A percentile compares a stretch with the other conserved stretches of the same genome.
Evolutionary conservation across 2,329 filamentous ascomycete species (phyloP).

Genomic region (Venturia effusa): DNA sequence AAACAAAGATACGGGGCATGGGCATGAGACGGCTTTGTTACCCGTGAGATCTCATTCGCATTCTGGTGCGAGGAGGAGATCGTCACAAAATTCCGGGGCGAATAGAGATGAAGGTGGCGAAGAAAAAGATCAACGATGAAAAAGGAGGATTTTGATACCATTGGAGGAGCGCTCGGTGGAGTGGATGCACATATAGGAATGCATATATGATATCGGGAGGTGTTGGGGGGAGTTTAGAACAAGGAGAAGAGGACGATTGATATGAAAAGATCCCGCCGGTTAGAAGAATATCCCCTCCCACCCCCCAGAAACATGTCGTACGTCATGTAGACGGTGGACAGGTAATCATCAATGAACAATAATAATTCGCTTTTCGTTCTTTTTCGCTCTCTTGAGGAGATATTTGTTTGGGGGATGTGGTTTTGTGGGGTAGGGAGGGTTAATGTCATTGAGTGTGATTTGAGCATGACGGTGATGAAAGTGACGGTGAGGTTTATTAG

Average conservation of each 20-base stretch:
- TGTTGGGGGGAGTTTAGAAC: not conserved
- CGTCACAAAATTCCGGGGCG: not conserved
- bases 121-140: not conserved
- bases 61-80: not conserved
- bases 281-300: no score
- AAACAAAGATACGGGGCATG: not conserved
- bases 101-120: not conserved
- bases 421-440: no score
- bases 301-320: no score
- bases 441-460: no score
- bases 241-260: not conserved
- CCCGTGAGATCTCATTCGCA: not conserved
- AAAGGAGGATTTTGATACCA: conserved; percentile 1
- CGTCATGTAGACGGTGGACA: no score
- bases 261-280: no score
- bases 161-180: not conserved
- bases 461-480: no score
- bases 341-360: no score
- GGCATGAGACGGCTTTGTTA: not conserved
- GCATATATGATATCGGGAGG: not conserved
- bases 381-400: no score
- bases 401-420: no score
- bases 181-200: not conserved
- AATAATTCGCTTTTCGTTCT: no score
- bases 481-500: no score